Evolutionary conservation across 2,329 filamentous ascomycete species (phyloP), one percentile per base, ranked within the genome.

Genomic region (Alternaria sp.): DNA sequence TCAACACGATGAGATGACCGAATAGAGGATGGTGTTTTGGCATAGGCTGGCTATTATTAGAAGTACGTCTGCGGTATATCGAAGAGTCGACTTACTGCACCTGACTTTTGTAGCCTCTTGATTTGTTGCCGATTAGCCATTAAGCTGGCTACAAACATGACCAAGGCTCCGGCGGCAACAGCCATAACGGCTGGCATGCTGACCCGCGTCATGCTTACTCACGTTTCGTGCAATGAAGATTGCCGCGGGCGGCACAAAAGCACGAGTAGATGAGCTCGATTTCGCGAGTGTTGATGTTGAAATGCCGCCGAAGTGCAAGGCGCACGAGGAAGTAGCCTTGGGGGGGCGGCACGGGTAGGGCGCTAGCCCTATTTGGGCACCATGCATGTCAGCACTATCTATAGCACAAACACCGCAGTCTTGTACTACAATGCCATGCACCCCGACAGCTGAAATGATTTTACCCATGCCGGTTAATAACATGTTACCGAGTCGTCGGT

Each of bases 1-100:
- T 65, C 15, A 69, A 28, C 13, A 55, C 61, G 12, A 62, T 36
- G 26, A 70, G 52, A 61, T 70, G 68, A 28, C 67, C 63, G 21
- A 61, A 59, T 6, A 69, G 26, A 5, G 58, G 59, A 56, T 68
- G 55, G 43, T 44, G 57, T 51, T 51, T 46, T 5, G 67, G 67
- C 65, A 69, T 69, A 47, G 65, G 63, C 65, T 69, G 50, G 23
- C 19, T 23, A 45, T 46, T 21, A 56, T 55, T 56, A 57, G 43
- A 26, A n/a, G 3, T 6, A 43, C 3, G 17, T 47, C 26, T 11
- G 21, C 40, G n/a, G 13, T 47, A 25, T 9, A 30, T 13, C 4
- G 23, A 25, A 8, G 30, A 26, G 10, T 54, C 19, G 7, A 64
- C 58, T 54, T 12, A 64, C 61, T 28, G 57, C 61, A 5, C 52